Conservation (phyloP, 306 rosid species). For the Trifolium fragiferum region DNA sequence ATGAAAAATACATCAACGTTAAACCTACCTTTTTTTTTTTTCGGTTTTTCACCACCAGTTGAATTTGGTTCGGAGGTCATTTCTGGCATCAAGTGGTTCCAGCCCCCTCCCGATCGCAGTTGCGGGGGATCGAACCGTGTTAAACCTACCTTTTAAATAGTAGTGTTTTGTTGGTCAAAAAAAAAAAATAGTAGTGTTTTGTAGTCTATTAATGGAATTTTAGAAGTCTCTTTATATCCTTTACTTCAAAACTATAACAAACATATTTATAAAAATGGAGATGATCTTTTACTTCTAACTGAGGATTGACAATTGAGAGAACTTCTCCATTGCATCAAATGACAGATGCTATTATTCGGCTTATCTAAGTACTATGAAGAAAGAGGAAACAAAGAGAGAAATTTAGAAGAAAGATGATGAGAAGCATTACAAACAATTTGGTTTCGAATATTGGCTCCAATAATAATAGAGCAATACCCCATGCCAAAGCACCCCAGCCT, state of each 20-base stretch:
- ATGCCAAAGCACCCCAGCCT: slow-evolving; percentile 34
- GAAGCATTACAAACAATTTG: slow-evolving; percentile 28
- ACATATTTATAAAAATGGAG: neutral
- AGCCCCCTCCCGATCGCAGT: no score
- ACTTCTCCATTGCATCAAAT: neutral
- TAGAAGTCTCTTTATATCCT: no score
- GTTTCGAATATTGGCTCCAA: slow-evolving; percentile 13
- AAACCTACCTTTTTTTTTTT: no score
- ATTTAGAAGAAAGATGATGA: slow-evolving; percentile 17
- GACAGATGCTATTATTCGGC: neutral
- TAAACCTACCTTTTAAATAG: no score
- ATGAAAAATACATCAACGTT: no score
- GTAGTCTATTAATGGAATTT: neutral
- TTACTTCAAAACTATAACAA: neutral
- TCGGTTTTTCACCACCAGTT: no score
- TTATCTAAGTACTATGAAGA: neutral
- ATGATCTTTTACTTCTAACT: neutral
- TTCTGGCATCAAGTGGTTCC: no score
- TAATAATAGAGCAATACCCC: slow-evolving; percentile 37
- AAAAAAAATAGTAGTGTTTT: no score
- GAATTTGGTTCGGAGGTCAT: no score
- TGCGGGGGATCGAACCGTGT: no score
- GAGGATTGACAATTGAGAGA: neutral
- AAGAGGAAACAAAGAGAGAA: slow-evolving; percentile 3
- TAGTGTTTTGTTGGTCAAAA: no score